Base-by-base conservation (phyloP, 169 alveolate species). In the Sarcocystis neurona region DNA sequence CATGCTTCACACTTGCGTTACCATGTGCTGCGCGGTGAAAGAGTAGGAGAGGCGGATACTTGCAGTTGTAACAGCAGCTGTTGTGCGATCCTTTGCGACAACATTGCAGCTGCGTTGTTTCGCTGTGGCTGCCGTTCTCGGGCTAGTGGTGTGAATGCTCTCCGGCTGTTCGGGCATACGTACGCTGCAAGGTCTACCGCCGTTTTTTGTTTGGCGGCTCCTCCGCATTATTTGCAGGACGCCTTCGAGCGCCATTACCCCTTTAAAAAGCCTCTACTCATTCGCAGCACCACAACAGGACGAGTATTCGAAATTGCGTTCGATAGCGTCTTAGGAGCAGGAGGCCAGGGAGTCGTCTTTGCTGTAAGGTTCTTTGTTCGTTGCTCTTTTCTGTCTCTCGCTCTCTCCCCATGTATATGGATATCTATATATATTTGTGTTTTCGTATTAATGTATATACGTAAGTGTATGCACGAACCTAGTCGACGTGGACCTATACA, bases 261-360 rank as follows among this genome's bases (percentile, higher is more conserved):
- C 47, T 58, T 82, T 79, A 37, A 66, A 8, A 44, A 30, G 58
- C 88, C 88, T 12, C 56, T 82, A 2, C 68, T 58, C 32, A 43
- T 82, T 34, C 88, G 88, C 41, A 43, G 48, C 43, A n/a, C 48
- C 0, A 34, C 72, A 3, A 82, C 56, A 4, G 47, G 58, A 1
- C 47, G 12, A 43, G 39, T 2, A 46, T 23, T 43, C 41, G n/a
- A 4, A 27, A 18, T 82, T 46, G 34, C 10, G 44, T 30, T 82
- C 34, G 68, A 82, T 50, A 37, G 37, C 46, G 79, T 82, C 46
- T 79, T 82, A 43, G 88, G 88, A 37, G 30, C 88, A 0, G 88
- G 88, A 18, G 88, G 88, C 79, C 79, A 82, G 43, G 88, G 88
- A 5, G 46, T 82, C 44, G 88, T 82, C 39, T 58, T 82, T 30